A percentile compares a stretch with the other conserved stretches of the same genome.
Conservation (phyloP, 1,139 yeast species). For the Taphrina pruni region DNA sequence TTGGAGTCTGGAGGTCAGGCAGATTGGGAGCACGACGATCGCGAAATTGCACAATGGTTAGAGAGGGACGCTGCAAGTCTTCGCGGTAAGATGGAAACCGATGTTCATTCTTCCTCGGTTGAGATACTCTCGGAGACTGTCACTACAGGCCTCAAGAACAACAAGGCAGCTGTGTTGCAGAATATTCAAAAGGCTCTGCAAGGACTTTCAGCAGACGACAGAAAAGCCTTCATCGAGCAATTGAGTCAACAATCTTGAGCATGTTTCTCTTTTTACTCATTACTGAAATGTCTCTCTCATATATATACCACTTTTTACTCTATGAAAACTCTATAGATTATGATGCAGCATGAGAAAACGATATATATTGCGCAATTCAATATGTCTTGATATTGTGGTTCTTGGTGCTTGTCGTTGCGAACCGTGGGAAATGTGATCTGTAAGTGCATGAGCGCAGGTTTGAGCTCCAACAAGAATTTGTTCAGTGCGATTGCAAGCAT, state of each 20-base stretch:
- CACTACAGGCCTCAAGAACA: conserved; percentile 26
- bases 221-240: conserved; percentile 26
- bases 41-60: conserved; percentile 42
- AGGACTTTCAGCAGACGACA: conserved; percentile 39
- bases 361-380: not conserved
- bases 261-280: not conserved
- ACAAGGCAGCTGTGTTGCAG: conserved; percentile 30
- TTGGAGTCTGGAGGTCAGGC: conserved; percentile 25
- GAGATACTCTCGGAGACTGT: conserved; percentile 36
- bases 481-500: no score
- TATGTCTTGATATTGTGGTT: not conserved
- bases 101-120: conserved; percentile 43
- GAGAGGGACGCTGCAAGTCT: conserved; percentile 40
- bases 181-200: conserved; percentile 38
- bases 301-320: not conserved
- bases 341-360: not conserved
- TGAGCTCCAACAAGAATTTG: not conserved
- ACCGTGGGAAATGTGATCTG: conserved; percentile 5
- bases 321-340: not conserved
- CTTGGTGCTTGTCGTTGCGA: not conserved
- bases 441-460: no score
- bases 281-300: not conserved
- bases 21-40: conserved; percentile 42
- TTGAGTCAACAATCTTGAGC: conserved; percentile 1
- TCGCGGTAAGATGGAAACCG: conserved; percentile 43